phyloP scores from a whole-genome alignment of 2,329 filamentous ascomycete genomes.

The Penicillium freii region DNA sequence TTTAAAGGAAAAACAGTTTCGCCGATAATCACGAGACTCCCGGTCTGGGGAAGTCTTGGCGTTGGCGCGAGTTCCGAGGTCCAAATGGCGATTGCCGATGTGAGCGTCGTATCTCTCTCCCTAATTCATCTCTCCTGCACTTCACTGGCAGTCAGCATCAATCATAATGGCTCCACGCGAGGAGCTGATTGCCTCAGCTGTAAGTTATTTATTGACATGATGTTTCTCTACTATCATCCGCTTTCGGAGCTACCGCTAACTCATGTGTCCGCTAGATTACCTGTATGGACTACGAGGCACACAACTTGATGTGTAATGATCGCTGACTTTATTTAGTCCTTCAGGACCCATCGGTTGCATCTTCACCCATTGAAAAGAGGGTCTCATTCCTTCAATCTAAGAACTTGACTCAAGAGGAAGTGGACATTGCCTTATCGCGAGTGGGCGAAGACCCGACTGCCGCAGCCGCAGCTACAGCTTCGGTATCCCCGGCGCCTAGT shows the following conservation, averaged over 20 bases:
- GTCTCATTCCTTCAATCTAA: conserved; percentile 93
- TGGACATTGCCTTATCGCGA: conserved; percentile 77
- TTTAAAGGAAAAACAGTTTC: conserved; percentile 20
- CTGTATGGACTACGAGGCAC: conserved; percentile 42
- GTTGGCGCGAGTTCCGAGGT: conserved; percentile 38
- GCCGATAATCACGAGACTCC: conserved; percentile 31
- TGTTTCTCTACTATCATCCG: conserved; percentile 22
- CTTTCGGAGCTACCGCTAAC: conserved; percentile 30
- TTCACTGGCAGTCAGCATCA: conserved; percentile 12
- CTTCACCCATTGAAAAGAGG: conserved; percentile 86
- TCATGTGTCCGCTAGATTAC: conserved; percentile 43
- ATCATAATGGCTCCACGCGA: conserved; percentile 78
- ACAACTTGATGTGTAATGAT: conserved; percentile 3
- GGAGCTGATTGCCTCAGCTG: conserved; percentile 83
- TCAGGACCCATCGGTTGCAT: conserved; percentile 86
- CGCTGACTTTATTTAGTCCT: conserved; percentile 61
- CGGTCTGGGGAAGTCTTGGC: conserved; percentile 34
- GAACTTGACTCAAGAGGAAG: conserved; percentile 94
- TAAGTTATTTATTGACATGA: conserved; percentile 43
- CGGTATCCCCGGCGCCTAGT: conserved; percentile 49
- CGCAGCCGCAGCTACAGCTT: conserved; percentile 45
- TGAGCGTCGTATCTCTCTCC: conserved; percentile 18
- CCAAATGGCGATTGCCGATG: conserved; percentile 32
- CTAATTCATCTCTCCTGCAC: conserved; percentile 11
- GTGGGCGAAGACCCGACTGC: conserved; percentile 60